Evolutionary conservation across 2,329 filamentous ascomycete species (phyloP), one percentile per base, ranked within the genome.

Genomic region (Byssothecium circinans): DNA sequence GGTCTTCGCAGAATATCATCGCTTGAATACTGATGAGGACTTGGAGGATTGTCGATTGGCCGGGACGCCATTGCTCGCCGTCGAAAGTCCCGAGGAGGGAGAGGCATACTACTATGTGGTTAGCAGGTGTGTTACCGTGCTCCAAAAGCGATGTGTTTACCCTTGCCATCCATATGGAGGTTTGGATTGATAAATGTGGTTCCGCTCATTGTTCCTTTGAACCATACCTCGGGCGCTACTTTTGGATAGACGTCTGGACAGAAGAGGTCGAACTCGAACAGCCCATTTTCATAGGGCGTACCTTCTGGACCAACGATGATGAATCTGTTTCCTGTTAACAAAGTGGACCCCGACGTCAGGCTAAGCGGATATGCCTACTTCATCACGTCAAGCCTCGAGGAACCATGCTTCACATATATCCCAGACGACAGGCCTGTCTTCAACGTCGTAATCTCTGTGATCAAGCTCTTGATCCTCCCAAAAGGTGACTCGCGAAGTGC

Each of bases 261-360:
- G 19, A 73, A 72, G 23, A 81, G 54, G 54, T 81, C 77, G 43
- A 81, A 81, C 55, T 80, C 78, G 54, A 79, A 81, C 2, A 80
- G 57, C 0, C 78, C 78, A 36, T 75, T 67, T 48, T 76, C 77
- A 57, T 81, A 81, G 11, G 78, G 78, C 14, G 77, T 80, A n/a
- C 63, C 74, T 4, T 60, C 56, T 0, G 78, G 77, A 0, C 78
- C 78, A 15, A 77, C 62, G 33, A 81, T 78, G 20, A 80, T 47
- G 19, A 72, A 25, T 6, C 17, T 23, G 19, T 17, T 18, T 8
- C 7, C 11, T 19, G 35, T 39, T 19, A 33, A 30, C 4, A 37
- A 23, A 18, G 22, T n/a, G n/a, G n/a, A n/a, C n/a, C n/a, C n/a
- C 18, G 12, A 20, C 7, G 11, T 19, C 20, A 7, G 35, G 14